These are phyloP conservation scores for Alternaria arborescens DNA, from an alignment of 2,329 filamentous ascomycete genomes.

Conservation along the genomic window DNA sequence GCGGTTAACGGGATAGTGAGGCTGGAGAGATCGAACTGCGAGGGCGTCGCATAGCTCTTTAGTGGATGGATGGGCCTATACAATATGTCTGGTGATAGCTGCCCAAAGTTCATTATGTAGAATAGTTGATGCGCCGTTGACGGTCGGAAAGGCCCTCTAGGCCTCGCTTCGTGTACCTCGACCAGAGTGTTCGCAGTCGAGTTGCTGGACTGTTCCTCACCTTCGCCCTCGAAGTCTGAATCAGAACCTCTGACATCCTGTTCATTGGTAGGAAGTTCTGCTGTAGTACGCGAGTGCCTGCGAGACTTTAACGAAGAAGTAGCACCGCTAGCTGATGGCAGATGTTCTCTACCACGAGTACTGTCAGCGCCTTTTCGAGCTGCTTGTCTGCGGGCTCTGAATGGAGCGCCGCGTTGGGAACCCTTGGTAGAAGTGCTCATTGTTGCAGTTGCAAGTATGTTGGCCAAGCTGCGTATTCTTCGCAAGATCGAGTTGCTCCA, in stretches of 20 bases:
- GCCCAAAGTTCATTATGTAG: accelerated
- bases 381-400: neutral
- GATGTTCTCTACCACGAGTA: no score
- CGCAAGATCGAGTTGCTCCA: neutral
- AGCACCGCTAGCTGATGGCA: no score
- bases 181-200: neutral
- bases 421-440: neutral
- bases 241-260: neutral
- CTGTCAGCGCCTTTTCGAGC: neutral
- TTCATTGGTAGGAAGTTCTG: neutral
- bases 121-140: neutral
- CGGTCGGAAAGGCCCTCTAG: neutral
- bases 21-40: neutral
- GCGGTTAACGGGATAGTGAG: conserved; percentile 1
- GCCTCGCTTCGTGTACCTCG: neutral
- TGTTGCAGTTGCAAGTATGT: neutral
- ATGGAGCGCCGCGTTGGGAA: neutral
- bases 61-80: neutral
- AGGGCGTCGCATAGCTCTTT: neutral
- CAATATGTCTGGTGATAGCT: neutral
- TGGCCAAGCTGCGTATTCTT: neutral
- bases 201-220: neutral
- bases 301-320: neutral
- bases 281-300: neutral
- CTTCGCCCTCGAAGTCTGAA: neutral